Evolutionary conservation across 768 basidiomycete genomes (phyloP).

Genomic region (Tricholoma saponaceum): DNA sequence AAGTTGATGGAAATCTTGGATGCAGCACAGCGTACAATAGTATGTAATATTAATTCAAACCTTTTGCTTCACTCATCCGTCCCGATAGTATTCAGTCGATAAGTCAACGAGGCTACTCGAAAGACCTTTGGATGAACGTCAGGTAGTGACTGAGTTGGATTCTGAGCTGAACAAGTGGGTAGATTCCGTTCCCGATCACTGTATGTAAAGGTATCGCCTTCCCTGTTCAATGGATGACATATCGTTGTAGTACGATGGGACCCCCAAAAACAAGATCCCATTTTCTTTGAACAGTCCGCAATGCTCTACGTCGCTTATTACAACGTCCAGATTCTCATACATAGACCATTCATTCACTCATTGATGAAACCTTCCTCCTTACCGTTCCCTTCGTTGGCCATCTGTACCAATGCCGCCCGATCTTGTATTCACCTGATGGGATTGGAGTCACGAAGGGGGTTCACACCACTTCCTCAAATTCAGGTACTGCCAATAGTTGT

Average conservation of each 20-base stretch:
- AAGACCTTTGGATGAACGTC: slow-evolving; percentile 30
- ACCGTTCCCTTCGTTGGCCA: slow-evolving; percentile 61
- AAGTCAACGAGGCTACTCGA: slow-evolving; percentile 4
- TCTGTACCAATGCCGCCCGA: slow-evolving; percentile 79
- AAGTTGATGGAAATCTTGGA: slow-evolving; percentile 60
- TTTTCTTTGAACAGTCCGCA: slow-evolving; percentile 56
- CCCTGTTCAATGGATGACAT: slow-evolving; percentile 3
- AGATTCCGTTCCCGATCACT: slow-evolving; percentile 58
- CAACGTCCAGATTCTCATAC: slow-evolving; percentile 65
- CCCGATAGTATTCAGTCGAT: slow-evolving; percentile 13
- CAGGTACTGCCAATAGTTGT: slow-evolving; percentile 29
- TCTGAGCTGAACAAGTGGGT: slow-evolving; percentile 75
- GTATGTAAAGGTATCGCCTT: slow-evolving; percentile 46
- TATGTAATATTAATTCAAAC: slow-evolving; percentile 21
- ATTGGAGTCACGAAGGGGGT: slow-evolving; percentile 30
- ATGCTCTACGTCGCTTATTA: slow-evolving; percentile 42
- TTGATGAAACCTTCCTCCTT: slow-evolving; percentile 40
- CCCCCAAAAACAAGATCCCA: slow-evolving; percentile 25
- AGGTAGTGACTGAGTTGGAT: slow-evolving; percentile 69
- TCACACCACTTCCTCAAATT: slow-evolving; percentile 30
- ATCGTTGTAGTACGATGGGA: slow-evolving; percentile 31
- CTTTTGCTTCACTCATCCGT: neutral
- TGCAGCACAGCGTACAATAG: slow-evolving; percentile 60
- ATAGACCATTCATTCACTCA: slow-evolving; percentile 74
- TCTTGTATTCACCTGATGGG: slow-evolving; percentile 70